Base-by-base conservation (phyloP, 768 basidiomycete genomes). In the Agrocybe praecox region DNA sequence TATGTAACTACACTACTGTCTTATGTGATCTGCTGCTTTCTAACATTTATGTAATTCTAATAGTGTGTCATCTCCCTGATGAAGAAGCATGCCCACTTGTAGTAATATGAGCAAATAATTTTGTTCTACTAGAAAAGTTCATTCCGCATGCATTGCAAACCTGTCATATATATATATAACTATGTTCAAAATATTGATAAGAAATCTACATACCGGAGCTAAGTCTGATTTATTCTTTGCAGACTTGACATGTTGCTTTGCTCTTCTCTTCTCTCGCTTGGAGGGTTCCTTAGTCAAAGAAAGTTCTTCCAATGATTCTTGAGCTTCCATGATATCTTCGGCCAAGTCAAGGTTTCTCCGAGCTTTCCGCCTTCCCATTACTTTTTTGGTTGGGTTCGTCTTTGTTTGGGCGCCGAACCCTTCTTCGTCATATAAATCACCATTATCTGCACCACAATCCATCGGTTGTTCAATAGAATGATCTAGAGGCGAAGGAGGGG, bases 201-300 rank as follows among this genome's bases (percentile, higher is more conserved):
- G 22, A 11, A 24, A 18, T 29, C 8, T 26, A 19, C 26, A 46
- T 52, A 58, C 57, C 57, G 36, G 9, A 9, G 52, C 18, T 21
- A 15, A 43, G 23, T 45, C 40, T 11, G 42, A 15, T 23, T 53
- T 49, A 18, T 47, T 22, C 10, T 11, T 21, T 29, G 49, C 46
- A 33, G 48, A 46, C 36, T 87, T 92, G 46, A 83, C 85, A 69
- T 96, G 91, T 46, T 85, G 79, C 17, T 54, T 58, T 17, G 88
- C 87, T 48, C 87, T 81, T 46, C 96, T 76, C 70, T 88, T 93
- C 29, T 97, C 93, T 56, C 84, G 85, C 72, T 97, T 98, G 6
- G 92, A 74, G 1, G 68, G 67, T 54, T 72, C 73, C 34, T 65
- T 52, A 4, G 29, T 47, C 15, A n/a, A 34, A 11, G 42, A 18